A percentile compares a stretch with the other conserved stretches of the same genome.
Conservation (phyloP, 1,284 basidiomycete genomes). For the Rhodotorula sp. region DNA sequence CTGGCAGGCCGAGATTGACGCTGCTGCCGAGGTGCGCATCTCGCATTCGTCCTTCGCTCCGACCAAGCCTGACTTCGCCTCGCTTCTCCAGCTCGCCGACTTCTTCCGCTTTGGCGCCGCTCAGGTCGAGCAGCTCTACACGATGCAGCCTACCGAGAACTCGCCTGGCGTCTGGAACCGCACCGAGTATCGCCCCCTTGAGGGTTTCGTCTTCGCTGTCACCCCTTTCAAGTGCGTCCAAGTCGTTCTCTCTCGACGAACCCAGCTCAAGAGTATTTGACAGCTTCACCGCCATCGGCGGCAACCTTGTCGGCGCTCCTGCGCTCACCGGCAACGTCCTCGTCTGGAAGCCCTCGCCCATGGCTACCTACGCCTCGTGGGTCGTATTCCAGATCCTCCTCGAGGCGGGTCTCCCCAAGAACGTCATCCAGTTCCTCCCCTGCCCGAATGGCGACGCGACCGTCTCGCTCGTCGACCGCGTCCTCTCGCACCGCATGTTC, state of each 20-base stretch:
- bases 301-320: slow-evolving; percentile 79
- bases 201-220: slow-evolving; percentile 95
- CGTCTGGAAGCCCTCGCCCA: slow-evolving; percentile 97
- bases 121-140: slow-evolving; percentile 91
- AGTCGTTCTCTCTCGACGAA: background rate
- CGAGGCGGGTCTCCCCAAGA: slow-evolving; percentile 90
- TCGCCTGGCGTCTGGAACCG: slow-evolving; percentile 91
- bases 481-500: slow-evolving; percentile 71
- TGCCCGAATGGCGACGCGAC: slow-evolving; percentile 43
- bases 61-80: background rate
- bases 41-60: background rate
- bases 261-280: background rate
- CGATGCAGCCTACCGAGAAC: slow-evolving; percentile 85
- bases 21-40: slow-evolving; percentile 81
- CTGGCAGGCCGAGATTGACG: slow-evolving; percentile 99
- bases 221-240: slow-evolving; percentile 90
- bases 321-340: slow-evolving; percentile 93
- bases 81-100: slow-evolving; percentile 66
- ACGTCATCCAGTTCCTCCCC: slow-evolving; percentile 96
- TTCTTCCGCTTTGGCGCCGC: slow-evolving; percentile 97
- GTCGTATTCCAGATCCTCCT: slow-evolving; percentile 84
- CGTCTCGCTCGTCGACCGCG: slow-evolving; percentile 66
- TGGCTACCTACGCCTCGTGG: slow-evolving; percentile 93
- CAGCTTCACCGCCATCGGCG: slow-evolving; percentile 78
- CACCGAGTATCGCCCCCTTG: slow-evolving; percentile 89